Evolutionary conservation across 2,329 filamentous ascomycete genomes (phyloP).

Genomic region (Atkinsonella hypoxylon): DNA sequence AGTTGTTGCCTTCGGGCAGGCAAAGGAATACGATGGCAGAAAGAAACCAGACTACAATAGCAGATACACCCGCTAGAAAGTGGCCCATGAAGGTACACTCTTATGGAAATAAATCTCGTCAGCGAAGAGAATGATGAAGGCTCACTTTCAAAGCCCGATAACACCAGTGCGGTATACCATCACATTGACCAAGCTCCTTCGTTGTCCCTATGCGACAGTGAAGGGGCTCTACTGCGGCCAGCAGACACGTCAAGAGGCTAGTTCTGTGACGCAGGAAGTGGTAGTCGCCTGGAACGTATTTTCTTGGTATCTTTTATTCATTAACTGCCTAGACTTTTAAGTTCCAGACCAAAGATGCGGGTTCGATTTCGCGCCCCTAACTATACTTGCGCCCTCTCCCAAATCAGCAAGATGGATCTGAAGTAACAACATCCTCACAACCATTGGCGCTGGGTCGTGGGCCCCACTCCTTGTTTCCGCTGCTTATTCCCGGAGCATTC

Average conservation of each 20-base stretch:
- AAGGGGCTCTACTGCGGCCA: not conserved
- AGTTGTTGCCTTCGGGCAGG: too few relatives aligned
- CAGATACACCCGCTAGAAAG: not conserved
- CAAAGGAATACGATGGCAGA: too few relatives aligned
- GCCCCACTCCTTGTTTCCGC: not conserved
- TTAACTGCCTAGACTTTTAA: too few relatives aligned
- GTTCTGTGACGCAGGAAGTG: not conserved
- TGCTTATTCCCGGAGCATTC: not conserved
- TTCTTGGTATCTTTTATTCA: too few relatives aligned
- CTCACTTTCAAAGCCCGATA: not conserved
- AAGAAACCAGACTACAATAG: not conserved
- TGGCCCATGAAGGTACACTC: conserved; percentile 1
- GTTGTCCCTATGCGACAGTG: not conserved
- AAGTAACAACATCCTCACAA: not conserved
- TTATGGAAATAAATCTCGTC: not conserved
- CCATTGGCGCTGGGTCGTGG: not conserved
- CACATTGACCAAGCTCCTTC: conserved; percentile 1
- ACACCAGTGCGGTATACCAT: not conserved
- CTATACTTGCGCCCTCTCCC: not conserved
- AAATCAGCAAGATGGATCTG: too few relatives aligned
- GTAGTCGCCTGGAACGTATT: too few relatives aligned
- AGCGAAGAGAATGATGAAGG: not conserved
- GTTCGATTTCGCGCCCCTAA: not conserved
- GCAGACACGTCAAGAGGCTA: not conserved
- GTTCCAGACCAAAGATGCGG: too few relatives aligned